A percentile compares a stretch with the other conserved stretches of the same genome.
phyloP scores from a whole-genome alignment of 139 green algal genomes.

The Asterochloris sp. region DNA sequence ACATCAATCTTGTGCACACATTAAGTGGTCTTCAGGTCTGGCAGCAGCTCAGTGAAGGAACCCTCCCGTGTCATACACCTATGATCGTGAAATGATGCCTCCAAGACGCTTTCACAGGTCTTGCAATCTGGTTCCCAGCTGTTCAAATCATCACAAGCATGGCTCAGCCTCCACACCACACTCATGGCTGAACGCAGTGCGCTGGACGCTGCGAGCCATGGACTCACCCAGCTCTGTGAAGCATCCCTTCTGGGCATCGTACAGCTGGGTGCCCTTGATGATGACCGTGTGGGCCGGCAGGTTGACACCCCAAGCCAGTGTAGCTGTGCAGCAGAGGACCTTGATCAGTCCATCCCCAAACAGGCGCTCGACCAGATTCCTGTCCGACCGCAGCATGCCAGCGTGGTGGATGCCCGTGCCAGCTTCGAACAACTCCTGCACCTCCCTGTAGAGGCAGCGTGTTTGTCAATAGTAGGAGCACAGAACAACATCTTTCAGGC shows the following conservation, averaged over 20 bases:
- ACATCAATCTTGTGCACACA: too few species aligned
- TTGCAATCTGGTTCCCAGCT: background rate
- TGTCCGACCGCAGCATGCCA: conserved; percentile 94
- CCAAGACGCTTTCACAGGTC: too few species aligned
- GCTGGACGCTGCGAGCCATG: too few species aligned
- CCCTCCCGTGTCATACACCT: too few species aligned
- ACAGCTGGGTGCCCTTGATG: conserved; percentile 99
- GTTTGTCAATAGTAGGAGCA: too few species aligned
- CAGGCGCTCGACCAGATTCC: conserved; percentile 85
- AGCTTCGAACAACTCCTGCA: conserved; percentile 38
- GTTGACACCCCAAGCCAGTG: conserved; percentile 98
- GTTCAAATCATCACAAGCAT: background rate
- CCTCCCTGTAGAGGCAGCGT: conserved; percentile 12
- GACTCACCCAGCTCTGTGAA: conserved; percentile 83
- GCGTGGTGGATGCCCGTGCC: conserved; percentile 96
- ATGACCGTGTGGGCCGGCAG: conserved; percentile 94
- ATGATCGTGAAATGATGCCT: too few species aligned
- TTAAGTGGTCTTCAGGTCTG: too few species aligned
- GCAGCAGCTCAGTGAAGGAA: too few species aligned
- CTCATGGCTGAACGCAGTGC: too few species aligned
- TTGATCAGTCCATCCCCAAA: conserved; percentile 88
- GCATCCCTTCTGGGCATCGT: conserved; percentile 87
- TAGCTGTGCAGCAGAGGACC: conserved; percentile 95
- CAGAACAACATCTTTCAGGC: background rate
- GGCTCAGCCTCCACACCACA: background rate